phyloP scores from a whole-genome alignment of 1,139 yeast species.

The Sporopachydermia cereana region DNA sequence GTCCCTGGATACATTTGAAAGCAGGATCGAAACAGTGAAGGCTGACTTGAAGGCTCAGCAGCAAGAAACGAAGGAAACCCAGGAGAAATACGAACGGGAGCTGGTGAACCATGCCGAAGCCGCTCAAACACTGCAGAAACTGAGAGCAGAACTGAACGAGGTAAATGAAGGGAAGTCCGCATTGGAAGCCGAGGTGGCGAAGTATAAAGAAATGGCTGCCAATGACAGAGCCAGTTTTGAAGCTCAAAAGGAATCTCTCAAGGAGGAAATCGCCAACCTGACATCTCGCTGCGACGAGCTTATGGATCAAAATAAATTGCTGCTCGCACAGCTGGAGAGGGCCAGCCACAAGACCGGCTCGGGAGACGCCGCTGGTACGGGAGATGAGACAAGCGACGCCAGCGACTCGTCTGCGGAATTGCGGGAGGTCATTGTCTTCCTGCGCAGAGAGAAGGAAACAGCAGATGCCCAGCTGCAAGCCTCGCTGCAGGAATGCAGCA shows the following conservation, averaged over 20 bases:
- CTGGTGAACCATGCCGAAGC: constrained; percentile 46
- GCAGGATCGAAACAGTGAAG: constrained; percentile 17
- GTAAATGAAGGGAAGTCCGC: constrained; percentile 28
- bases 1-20: constrained; percentile 13
- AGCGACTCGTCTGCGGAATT: constrained; percentile 26
- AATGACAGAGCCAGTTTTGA: constrained; percentile 34
- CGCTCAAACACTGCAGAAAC: constrained; percentile 30
- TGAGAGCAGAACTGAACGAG: constrained; percentile 33
- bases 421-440: constrained; percentile 47
- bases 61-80: constrained; percentile 38
- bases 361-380: constrained; percentile 7
- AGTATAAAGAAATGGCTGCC: constrained; percentile 23
- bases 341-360: neutral
- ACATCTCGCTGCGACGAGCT: constrained; percentile 42
- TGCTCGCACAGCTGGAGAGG: constrained; percentile 58
- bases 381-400: constrained; percentile 18
- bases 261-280: constrained; percentile 41
- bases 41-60: constrained; percentile 43
- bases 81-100: constrained; percentile 47
- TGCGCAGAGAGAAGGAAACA: constrained; percentile 71
- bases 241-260: constrained; percentile 30
- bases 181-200: constrained; percentile 24
- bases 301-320: constrained; percentile 51
- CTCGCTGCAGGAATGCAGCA: constrained; percentile 36
- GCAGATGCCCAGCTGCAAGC: constrained; percentile 47